Percentiles rank a stretch among this genome's conserved stretches.
Conservation (phyloP, 2,329 filamentous ascomycete species). For the Nothophaeocryptopus gaeumannii region DNA sequence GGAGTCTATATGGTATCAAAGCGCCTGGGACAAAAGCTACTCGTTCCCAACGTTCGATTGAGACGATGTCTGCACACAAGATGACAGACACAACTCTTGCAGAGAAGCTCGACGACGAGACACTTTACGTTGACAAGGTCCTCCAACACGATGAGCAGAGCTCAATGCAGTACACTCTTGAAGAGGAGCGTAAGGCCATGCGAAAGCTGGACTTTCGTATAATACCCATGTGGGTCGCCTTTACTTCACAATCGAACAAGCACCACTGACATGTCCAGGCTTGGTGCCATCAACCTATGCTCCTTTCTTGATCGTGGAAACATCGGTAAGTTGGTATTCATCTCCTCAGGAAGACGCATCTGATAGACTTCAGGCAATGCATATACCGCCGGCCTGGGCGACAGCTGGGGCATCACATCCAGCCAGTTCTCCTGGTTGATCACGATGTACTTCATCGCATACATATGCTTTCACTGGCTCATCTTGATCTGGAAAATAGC, state of each 20-base stretch:
- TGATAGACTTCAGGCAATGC: conserved; percentile 30
- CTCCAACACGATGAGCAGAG: not conserved
- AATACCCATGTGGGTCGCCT: conserved; percentile 17
- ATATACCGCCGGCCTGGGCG: conserved; percentile 38
- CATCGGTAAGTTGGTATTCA: conserved; percentile 22
- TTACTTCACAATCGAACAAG: too few relatives aligned
- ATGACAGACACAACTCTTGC: not conserved
- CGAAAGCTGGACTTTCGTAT: conserved; percentile 30
- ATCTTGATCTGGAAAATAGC: conserved; percentile 7
- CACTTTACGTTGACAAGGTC: conserved; percentile 3
- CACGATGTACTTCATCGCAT: conserved; percentile 53
- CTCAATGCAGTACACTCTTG: not conserved
- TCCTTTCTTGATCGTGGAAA: conserved; percentile 29
- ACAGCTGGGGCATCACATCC: conserved; percentile 44
- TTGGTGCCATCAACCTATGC: conserved; percentile 28
- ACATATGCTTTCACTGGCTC: conserved; percentile 30
- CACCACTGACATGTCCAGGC: not conserved
- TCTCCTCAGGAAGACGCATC: not conserved
- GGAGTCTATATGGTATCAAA: too few relatives aligned
- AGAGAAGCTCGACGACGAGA: not conserved
- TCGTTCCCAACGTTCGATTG: not conserved
- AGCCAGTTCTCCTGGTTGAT: conserved; percentile 50
- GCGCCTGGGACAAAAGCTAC: not conserved
- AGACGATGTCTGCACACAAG: not conserved
- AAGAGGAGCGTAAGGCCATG: conserved; percentile 24